These are phyloP conservation scores for Ophiocordyceps camponoti-saundersi DNA, from an alignment of 2,329 filamentous ascomycete genomes.

Conservation along the genomic window DNA sequence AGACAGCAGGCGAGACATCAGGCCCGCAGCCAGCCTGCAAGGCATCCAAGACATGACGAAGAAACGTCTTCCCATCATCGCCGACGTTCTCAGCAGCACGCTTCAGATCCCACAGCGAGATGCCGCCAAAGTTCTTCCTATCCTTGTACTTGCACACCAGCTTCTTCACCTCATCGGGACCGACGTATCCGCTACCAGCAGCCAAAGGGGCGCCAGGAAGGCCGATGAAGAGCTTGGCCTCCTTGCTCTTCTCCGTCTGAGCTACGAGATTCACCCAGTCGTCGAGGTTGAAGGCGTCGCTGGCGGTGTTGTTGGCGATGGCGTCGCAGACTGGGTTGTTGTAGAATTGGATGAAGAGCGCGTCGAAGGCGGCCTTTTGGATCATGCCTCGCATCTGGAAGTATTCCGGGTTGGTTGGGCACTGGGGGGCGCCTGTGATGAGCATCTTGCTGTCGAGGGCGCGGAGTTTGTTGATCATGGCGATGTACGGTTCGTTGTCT, in stretches of 20 bases:
- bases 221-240: slow-evolving; percentile 28
- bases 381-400: slow-evolving; percentile 21
- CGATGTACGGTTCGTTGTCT: slow-evolving; percentile 19
- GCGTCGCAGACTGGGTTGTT: slow-evolving; percentile 25
- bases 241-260: slow-evolving; percentile 16
- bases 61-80: slow-evolving; percentile 17
- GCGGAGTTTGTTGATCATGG: slow-evolving; percentile 20
- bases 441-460: slow-evolving; percentile 12
- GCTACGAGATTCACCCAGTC: slow-evolving; percentile 20
- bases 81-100: slow-evolving; percentile 13
- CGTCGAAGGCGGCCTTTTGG: slow-evolving; percentile 21
- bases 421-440: slow-evolving; percentile 29
- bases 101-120: slow-evolving; percentile 28
- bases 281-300: slow-evolving; percentile 23
- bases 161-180: slow-evolving; percentile 13
- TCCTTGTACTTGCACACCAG: slow-evolving; percentile 21
- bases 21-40: slow-evolving; percentile 18
- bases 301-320: slow-evolving; percentile 11
- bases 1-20: background rate
- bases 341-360: slow-evolving; percentile 31
- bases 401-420: slow-evolving; percentile 12
- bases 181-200: slow-evolving; percentile 17
- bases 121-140: slow-evolving; percentile 23
- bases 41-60: slow-evolving; percentile 18
- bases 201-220: slow-evolving; percentile 16